Percentiles rank a stretch among this genome's conserved stretches.
Evolutionary conservation across 768 basidiomycete genomes (phyloP).

Genomic region (Xerocomellus intermedius): DNA sequence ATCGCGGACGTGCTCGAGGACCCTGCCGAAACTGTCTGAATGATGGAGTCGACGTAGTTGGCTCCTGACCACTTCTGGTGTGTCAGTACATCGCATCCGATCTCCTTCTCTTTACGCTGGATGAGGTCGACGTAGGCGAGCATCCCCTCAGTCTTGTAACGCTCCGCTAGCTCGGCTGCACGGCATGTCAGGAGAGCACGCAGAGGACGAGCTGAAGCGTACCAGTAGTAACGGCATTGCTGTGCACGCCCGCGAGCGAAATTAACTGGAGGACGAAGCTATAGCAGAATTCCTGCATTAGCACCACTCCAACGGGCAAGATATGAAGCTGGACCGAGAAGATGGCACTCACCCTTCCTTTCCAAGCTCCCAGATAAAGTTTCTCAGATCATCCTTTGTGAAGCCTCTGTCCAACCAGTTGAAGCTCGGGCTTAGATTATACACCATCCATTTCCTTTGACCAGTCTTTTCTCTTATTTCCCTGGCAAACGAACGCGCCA

Average conservation of each 20-base stretch:
- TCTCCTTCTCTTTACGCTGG: constrained; percentile 84
- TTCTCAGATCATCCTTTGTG: constrained; percentile 71
- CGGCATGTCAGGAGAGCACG: constrained; percentile 4
- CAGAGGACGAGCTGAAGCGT: constrained; percentile 12
- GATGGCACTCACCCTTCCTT: constrained; percentile 67
- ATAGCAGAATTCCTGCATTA: constrained; percentile 6
- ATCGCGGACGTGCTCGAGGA: constrained; percentile 83
- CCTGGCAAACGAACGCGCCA: constrained; percentile 76
- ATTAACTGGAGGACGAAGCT: constrained; percentile 89
- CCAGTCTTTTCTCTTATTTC: constrained; percentile 72
- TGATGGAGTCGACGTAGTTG: constrained; percentile 84
- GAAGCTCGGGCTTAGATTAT: constrained; percentile 92
- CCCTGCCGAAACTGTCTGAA: constrained; percentile 81
- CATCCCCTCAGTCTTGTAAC: constrained; percentile 88
- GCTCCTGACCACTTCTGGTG: constrained; percentile 98
- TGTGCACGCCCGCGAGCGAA: constrained; percentile 88
- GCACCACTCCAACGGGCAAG: not conserved
- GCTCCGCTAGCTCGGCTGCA: constrained; percentile 72
- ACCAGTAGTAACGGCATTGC: constrained; percentile 78
- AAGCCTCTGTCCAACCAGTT: constrained; percentile 89
- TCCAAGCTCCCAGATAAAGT: constrained; percentile 86
- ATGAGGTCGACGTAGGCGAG: constrained; percentile 88
- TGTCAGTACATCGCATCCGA: constrained; percentile 86
- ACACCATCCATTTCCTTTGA: constrained; percentile 72
- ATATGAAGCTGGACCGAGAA: not conserved